Conservation (phyloP, 2,329 filamentous ascomycete genomes). For the Delphinella strobiligena region DNA sequence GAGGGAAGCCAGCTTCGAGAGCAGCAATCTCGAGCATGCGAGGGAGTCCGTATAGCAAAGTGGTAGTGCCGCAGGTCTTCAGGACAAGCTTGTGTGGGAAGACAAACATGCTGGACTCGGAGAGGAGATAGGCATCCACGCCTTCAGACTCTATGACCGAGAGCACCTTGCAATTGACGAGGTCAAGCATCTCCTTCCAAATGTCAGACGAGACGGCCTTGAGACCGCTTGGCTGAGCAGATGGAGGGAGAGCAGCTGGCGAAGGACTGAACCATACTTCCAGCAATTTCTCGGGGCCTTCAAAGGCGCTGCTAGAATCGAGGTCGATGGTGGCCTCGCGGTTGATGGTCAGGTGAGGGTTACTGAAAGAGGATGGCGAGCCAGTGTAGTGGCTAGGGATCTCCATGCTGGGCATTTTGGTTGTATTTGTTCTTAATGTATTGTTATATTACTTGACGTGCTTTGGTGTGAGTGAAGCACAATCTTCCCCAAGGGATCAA, state of each 20-base stretch:
- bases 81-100: slow-evolving; percentile 99
- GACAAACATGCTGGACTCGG: slow-evolving; percentile 99
- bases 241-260: slow-evolving; percentile 56
- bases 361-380: slow-evolving; percentile 61
- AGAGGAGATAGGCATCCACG: slow-evolving; percentile 91
- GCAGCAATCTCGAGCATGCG: slow-evolving; percentile 89
- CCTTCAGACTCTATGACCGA: slow-evolving; percentile 88
- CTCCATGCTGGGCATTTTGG: slow-evolving; percentile 73
- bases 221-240: slow-evolving; percentile 62
- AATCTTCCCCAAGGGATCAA: slow-evolving; percentile 91
- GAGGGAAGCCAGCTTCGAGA: slow-evolving; percentile 76
- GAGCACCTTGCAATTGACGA: slow-evolving; percentile 96
- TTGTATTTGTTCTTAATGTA: neutral
- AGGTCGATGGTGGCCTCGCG: slow-evolving; percentile 85
- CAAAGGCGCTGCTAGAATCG: slow-evolving; percentile 92
- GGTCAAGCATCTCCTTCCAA: slow-evolving; percentile 94
- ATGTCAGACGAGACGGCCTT: slow-evolving; percentile 73
- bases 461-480: slow-evolving; percentile 91
- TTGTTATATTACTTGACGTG: too few species aligned
- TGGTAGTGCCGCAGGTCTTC: slow-evolving; percentile 97
- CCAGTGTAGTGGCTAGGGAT: slow-evolving; percentile 69
- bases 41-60: slow-evolving; percentile 75
- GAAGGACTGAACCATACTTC: slow-evolving; percentile 96
- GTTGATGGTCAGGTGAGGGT: slow-evolving; percentile 89
- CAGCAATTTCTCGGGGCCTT: slow-evolving; percentile 94